Evolutionary conservation across 1,284 basidiomycete species (phyloP).

Genomic region (Apiotrichum brassicae): DNA sequence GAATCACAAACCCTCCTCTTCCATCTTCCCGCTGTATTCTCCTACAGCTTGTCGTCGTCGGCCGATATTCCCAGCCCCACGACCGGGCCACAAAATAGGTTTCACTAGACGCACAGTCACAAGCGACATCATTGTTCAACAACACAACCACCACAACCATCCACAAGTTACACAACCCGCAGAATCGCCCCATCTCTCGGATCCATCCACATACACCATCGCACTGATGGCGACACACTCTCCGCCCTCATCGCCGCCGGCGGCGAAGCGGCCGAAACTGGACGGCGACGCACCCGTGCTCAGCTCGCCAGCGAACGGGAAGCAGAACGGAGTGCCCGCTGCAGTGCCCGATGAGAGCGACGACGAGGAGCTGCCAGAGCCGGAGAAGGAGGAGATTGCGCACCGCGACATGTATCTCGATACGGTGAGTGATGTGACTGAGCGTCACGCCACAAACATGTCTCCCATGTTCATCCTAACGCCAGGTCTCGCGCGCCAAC

Average conservation of each 20-base stretch:
- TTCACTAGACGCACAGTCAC: no score
- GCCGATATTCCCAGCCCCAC: no score
- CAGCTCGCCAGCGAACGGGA: background rate
- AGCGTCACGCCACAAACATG: no score
- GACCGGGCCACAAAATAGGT: no score
- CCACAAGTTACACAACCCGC: no score
- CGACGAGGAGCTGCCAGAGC: slow-evolving; percentile 39
- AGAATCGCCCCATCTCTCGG: no score
- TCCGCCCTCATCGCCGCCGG: slow-evolving; percentile 32
- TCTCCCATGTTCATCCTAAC: slow-evolving; percentile 3
- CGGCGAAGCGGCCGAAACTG: slow-evolving; percentile 35
- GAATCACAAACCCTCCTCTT: no score
- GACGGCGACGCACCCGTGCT: slow-evolving; percentile 16
- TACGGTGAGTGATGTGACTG: slow-evolving; percentile 57
- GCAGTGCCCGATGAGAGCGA: slow-evolving; percentile 52
- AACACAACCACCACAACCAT: no score
- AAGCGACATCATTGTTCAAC: no score
- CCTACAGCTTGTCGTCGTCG: no score
- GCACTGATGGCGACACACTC: slow-evolving; percentile 7
- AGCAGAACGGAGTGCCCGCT: slow-evolving; percentile 17
- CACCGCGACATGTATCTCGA: slow-evolving; percentile 90
- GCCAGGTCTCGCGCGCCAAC: slow-evolving; percentile 72
- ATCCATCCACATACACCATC: background rate
- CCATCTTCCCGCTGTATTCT: no score
- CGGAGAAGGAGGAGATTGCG: slow-evolving; percentile 51